Evolutionary conservation across 1,284 basidiomycete species (phyloP).

Genomic region (Takashimella tepidaria): DNA sequence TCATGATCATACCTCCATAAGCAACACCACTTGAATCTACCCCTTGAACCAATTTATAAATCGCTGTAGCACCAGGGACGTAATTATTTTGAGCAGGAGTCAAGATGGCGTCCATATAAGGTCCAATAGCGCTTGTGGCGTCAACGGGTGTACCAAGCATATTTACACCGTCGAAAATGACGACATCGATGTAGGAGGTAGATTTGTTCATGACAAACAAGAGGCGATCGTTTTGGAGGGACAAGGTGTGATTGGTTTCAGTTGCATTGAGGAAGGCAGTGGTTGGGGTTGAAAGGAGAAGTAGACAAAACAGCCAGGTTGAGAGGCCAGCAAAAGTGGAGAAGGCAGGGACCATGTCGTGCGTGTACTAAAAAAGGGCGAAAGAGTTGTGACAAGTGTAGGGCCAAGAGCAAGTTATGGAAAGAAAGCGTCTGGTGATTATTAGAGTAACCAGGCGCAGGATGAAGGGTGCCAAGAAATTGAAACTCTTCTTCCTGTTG

Average conservation of each 20-base stretch:
- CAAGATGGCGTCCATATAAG: constrained; percentile 12
- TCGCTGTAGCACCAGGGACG: constrained; percentile 4
- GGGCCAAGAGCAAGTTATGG: no score
- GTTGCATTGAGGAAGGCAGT: constrained; percentile 5
- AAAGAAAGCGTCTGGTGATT: no score
- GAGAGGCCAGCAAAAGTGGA: no score
- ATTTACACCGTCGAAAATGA: constrained; percentile 11
- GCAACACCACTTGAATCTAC: constrained; percentile 9
- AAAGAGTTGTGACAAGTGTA: no score
- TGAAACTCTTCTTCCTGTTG: no score
- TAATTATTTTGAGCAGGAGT: constrained; percentile 10
- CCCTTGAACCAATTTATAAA: constrained; percentile 6
- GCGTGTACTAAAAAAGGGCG: no score
- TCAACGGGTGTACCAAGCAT: constrained; percentile 10
- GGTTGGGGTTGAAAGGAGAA: neutral
- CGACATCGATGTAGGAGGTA: constrained; percentile 8
- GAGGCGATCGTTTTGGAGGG: constrained; percentile 11
- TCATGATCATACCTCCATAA: constrained; percentile 12
- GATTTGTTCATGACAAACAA: constrained; percentile 9
- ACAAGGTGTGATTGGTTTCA: constrained; percentile 5
- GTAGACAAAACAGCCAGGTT: no score
- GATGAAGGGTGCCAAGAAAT: no score
- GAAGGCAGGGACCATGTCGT: no score
- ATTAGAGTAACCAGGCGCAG: no score
- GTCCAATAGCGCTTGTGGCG: constrained; percentile 9